Evolutionary conservation across 2,329 filamentous ascomycete species (phyloP), one percentile per base, ranked within the genome.

Genomic region (Whalleya microplaca): DNA sequence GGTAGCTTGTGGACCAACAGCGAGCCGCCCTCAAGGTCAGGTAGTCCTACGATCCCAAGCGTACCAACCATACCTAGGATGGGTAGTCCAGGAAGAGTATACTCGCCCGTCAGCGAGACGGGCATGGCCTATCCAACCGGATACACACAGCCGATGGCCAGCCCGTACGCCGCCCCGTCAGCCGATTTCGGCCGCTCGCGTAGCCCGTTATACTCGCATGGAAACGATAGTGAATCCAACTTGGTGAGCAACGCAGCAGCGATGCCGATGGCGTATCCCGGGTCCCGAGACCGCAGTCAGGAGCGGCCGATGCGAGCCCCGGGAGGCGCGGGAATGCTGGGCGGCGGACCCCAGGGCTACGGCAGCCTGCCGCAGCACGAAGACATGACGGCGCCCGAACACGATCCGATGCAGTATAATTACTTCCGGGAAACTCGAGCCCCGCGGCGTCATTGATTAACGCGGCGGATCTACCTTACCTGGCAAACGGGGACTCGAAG

Each of bases 281-380:
- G 62, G 27, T 64, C 63, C 45, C 68, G 72, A 55, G 71, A 73
- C 10, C 68, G 67, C 23, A 75, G 73, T 47, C 64, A 66, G 23
- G 73, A 73, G 18, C 66, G 64, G 21, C 45, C 52, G 23, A 52
- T 51, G 29, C 67, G 68, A 64, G 62, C 64, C 40, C 66, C 64
- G 42, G 66, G 62, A 48, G 69, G 55, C 44, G 67, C 63, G n/a
- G 81, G 82, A 10, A 81, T 83, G 58, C 69, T 85, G 18, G 84
- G 83, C 18, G 83, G 83, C 51, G 84, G 84, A 2, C 82, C 83
- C 1, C 74, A 78, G 48, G 84, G 85, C 0, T 88, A 88, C 67
- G 85, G 83, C 14, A 80, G 80, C 21, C 69, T 88, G 51, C 80
- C 84, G 0, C 84, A 87, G 66, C 32, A 85, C 53, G 72, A 75